Evolutionary conservation across 306 rosid genomes (phyloP), one percentile per base, ranked within the genome.

Genomic region (Ceratonia siliqua): DNA sequence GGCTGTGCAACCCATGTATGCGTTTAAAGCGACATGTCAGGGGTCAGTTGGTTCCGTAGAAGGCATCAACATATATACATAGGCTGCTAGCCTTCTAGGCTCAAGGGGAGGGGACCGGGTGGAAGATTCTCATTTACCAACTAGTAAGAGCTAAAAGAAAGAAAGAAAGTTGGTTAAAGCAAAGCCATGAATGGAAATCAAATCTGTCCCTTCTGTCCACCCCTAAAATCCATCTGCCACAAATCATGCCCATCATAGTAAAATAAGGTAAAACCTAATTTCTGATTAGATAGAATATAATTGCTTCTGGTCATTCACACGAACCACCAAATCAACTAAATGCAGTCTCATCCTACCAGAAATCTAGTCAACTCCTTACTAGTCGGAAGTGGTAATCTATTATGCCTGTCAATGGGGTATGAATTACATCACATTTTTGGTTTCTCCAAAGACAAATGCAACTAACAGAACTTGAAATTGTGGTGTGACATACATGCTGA

Each of bases 121-220:
- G 32, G 71, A 35, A 36, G 46, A 35, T n/a, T 43, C 71, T 39
- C 53, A 27, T 32, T 35, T 9, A 28, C 72, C 57, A 12, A 67
- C n/a, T 68, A 28, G n/a, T 27, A 64, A 14, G 28, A 3, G 59
- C 58, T 41, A 42, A 41, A 48, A 28, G 45, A 20, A 48, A 45
- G 7, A 11, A 30, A 32, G 12, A 5, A 68, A 43, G 70, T 27
- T 28, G 32, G 53, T 15, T 38, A 54, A 38, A 70, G 25, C 39
- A 70, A 25, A 15, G 21, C 63, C 62, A 3, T 70, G 53, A 54
- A 70, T 70, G 75, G 5, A 72, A 72, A 72, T 72, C 76, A 56
- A 41, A 56, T 39, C 32, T 39, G 76, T 56, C 76, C 38, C n/a
- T 56, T 55, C 41, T 42, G 22, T 39, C 25, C 36, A 38, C 5